Percentiles rank a stretch among this genome's conserved stretches.
phyloP scores from a whole-genome alignment of 2,329 filamentous ascomycete genomes.

The Claviceps spartinae region DNA sequence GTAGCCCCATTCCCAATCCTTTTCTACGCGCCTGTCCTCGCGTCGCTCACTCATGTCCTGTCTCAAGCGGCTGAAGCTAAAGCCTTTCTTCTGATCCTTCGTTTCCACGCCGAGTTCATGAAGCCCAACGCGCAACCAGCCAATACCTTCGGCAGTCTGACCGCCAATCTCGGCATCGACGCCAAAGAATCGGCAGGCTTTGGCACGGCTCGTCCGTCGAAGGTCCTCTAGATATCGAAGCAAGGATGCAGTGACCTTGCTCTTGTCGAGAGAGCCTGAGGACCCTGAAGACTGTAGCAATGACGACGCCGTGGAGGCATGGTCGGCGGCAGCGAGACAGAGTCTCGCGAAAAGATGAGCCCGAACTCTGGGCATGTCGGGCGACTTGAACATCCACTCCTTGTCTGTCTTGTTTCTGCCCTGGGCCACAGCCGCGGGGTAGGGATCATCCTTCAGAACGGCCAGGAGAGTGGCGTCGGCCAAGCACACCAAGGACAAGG shows the following conservation, averaged over 20 bases:
- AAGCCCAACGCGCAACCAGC: conserved; percentile 69
- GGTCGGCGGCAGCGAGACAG: conserved; percentile 77
- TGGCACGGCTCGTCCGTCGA: conserved; percentile 60
- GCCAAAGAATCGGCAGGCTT: conserved; percentile 80
- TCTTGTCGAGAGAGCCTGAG: conserved; percentile 12
- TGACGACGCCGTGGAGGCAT: conserved; percentile 59
- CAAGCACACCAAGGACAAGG: conserved; percentile 53
- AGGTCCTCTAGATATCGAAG: conserved; percentile 65
- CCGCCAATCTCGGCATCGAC: conserved; percentile 77
- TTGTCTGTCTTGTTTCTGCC: conserved; percentile 69
- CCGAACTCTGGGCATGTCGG: conserved; percentile 76
- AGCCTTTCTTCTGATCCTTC: conserved; percentile 37
- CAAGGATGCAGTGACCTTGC: conserved; percentile 51
- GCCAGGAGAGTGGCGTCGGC: conserved; percentile 84
- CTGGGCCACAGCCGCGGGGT: conserved; percentile 69
- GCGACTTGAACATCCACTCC: conserved; percentile 94
- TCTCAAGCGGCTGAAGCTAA: conserved; percentile 50
- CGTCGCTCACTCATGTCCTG: conserved; percentile 63
- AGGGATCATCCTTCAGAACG: conserved; percentile 88
- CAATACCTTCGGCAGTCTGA: conserved; percentile 71
- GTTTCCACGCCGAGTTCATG: conserved; percentile 56
- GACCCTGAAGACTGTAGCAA: conserved; percentile 29
- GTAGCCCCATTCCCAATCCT: conserved; percentile 58
- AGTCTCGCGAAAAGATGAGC: conserved; percentile 78
- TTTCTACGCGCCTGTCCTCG: conserved; percentile 69